phyloP scores from a whole-genome alignment of 2,329 filamentous ascomycete genomes.

The Trichoderma gracile region DNA sequence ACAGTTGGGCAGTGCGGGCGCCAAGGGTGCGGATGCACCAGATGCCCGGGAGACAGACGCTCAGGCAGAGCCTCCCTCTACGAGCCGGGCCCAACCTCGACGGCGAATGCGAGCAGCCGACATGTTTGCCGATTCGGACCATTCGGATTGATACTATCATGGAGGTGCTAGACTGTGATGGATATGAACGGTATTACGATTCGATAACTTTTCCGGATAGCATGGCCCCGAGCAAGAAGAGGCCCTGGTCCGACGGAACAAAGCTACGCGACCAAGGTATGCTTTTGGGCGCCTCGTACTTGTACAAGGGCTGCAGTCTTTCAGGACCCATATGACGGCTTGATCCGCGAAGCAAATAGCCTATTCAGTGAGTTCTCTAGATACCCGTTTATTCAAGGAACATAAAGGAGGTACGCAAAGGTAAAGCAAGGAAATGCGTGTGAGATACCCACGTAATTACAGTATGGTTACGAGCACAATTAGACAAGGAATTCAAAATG shows the following conservation, averaged over 20 bases:
- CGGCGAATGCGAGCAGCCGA: constrained; percentile 76
- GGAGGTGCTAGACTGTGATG: background rate
- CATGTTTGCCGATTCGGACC: constrained; percentile 81
- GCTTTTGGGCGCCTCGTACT: background rate
- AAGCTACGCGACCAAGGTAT: background rate
- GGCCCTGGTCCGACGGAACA: background rate
- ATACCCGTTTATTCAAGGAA: background rate
- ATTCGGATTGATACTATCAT: constrained; percentile 15
- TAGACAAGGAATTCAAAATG: background rate
- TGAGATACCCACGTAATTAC: too few species aligned
- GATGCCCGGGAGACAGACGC: constrained; percentile 22
- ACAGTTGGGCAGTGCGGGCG: background rate
- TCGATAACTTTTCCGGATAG: background rate
- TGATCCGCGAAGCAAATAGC: background rate
- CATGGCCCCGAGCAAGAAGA: background rate
- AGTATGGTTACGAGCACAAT: background rate
- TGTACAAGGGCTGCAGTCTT: background rate
- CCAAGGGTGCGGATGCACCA: constrained; percentile 23
- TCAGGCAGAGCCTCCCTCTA: constrained; percentile 21
- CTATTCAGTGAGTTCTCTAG: background rate
- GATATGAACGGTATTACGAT: background rate
- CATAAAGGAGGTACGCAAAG: too few species aligned
- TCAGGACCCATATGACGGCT: background rate
- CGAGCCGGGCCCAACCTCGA: constrained; percentile 42
- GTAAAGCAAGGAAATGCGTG: background rate